Conservation (phyloP, 2,329 filamentous ascomycete genomes). For the Penicillium sp. region DNA sequence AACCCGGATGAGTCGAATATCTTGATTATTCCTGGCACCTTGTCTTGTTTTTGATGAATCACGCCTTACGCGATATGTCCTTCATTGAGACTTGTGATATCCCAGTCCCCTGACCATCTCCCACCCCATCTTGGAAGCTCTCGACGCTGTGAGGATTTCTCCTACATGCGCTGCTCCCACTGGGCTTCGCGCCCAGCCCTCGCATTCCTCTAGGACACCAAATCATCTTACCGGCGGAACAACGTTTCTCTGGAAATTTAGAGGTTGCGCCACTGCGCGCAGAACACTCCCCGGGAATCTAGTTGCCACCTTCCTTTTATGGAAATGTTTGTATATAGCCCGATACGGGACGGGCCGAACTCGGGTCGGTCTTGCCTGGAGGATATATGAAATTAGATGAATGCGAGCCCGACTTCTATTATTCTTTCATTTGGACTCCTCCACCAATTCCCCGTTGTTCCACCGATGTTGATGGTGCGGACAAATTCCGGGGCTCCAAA, state of each 20-base stretch:
- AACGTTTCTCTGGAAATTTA: too few relatives aligned
- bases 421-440: too few relatives aligned
- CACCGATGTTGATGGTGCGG: constrained; percentile 8
- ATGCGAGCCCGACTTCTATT: too few relatives aligned
- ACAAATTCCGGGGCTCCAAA: constrained; percentile 12
- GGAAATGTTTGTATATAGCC: too few relatives aligned
- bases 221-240: too few relatives aligned
- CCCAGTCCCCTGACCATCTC: constrained; percentile 1
- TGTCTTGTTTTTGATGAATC: constrained; percentile 13
- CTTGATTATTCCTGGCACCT: background rate
- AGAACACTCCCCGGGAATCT: too few relatives aligned
- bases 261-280: too few relatives aligned
- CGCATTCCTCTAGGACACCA: constrained; percentile 1
- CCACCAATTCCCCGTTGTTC: too few relatives aligned
- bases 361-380: too few relatives aligned
- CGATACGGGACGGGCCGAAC: too few relatives aligned
- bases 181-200: constrained; percentile 8
- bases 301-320: too few relatives aligned
- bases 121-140: background rate
- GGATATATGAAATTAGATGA: too few relatives aligned
- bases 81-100: constrained; percentile 10
- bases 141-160: background rate
- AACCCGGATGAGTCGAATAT: constrained; percentile 15
- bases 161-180: background rate
- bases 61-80: constrained; percentile 19